These are phyloP conservation scores for Globisporangium paroecandrum DNA, from an alignment of 352 stramenopile genomes.

Conservation along the genomic window DNA sequence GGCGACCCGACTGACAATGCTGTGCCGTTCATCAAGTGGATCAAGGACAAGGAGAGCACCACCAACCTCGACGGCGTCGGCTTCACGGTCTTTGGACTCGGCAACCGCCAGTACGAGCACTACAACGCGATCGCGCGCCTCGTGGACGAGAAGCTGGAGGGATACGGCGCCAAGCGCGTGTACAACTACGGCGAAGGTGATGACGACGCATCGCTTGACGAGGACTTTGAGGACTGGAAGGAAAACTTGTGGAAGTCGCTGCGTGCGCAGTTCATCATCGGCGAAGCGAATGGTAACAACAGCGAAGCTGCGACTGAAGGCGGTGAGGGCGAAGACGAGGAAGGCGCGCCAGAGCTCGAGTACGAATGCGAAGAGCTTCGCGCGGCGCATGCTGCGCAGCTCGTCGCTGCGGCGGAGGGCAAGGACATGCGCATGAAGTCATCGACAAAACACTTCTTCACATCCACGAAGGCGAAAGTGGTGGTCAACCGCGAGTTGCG, in stretches of 20 bases:
- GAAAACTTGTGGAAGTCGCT: conserved; percentile 87
- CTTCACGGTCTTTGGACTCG: conserved; percentile 97
- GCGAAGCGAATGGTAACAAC: conserved; percentile 21
- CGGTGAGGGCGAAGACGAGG: conserved; percentile 13
- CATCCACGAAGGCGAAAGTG: conserved; percentile 76
- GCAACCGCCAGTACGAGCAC: conserved; percentile 98
- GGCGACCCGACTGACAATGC: conserved; percentile 98
- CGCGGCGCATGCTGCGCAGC: conserved; percentile 17
- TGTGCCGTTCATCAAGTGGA: conserved; percentile 88
- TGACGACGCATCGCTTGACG: conserved; percentile 94
- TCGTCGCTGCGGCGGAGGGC: conserved; percentile 5
- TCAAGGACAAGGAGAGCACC: conserved; percentile 71
- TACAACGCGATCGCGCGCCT: conserved; percentile 96
- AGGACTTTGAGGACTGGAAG: conserved; percentile 94
- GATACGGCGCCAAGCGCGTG: conserved; percentile 82
- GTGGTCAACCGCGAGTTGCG: conserved; percentile 90
- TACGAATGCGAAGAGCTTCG: conserved; percentile 54
- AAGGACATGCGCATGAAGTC: conserved; percentile 55
- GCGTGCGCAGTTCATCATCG: conserved; percentile 56
- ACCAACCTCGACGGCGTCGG: conserved; percentile 60
- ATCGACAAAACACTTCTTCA: conserved; percentile 91
- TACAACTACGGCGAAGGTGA: conserved; percentile 93
- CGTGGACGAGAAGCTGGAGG: conserved; percentile 86
- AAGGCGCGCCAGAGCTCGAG: conserved; percentile 50
- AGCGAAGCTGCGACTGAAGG: conserved; percentile 1